Conservation (phyloP, 257 asterid genomes). For the Fraxinus anomala region DNA sequence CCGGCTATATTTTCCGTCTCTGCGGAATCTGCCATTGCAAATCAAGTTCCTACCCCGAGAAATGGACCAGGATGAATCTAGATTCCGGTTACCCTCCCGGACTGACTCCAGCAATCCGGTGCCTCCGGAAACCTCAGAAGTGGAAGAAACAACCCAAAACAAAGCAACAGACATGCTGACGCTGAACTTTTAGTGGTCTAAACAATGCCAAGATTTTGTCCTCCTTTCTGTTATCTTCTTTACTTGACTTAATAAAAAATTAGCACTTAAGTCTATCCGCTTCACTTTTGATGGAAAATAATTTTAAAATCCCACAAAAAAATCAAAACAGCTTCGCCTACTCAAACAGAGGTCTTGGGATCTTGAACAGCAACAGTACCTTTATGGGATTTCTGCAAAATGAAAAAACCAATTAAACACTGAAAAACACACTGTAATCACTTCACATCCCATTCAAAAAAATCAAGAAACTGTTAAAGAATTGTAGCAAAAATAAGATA, state of each 20-base stretch:
- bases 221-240: slow-evolving; percentile 16
- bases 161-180: slow-evolving; percentile 76
- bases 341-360: slow-evolving; percentile 7
- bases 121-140: slow-evolving; percentile 52
- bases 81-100: slow-evolving; percentile 50
- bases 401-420: not conserved
- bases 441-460: slow-evolving; percentile 1
- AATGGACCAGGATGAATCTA: slow-evolving; percentile 43
- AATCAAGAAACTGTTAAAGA: not conserved
- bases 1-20: slow-evolving; percentile 42
- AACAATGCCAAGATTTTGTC: slow-evolving; percentile 31
- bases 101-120: slow-evolving; percentile 52
- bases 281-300: not conserved
- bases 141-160: slow-evolving; percentile 72
- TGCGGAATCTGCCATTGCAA: slow-evolving; percentile 38
- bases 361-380: not conserved
- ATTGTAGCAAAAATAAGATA: not conserved
- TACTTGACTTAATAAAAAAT: slow-evolving; percentile 4
- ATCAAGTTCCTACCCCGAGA: slow-evolving; percentile 34
- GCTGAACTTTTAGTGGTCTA: slow-evolving; percentile 21
- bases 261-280: not conserved
- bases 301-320: not conserved
- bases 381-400: not conserved
- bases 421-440: not conserved
- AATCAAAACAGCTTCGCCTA: not conserved